These are phyloP conservation scores for Madurella fahalii DNA, from an alignment of 2,329 filamentous ascomycete species.

Conservation along the genomic window DNA sequence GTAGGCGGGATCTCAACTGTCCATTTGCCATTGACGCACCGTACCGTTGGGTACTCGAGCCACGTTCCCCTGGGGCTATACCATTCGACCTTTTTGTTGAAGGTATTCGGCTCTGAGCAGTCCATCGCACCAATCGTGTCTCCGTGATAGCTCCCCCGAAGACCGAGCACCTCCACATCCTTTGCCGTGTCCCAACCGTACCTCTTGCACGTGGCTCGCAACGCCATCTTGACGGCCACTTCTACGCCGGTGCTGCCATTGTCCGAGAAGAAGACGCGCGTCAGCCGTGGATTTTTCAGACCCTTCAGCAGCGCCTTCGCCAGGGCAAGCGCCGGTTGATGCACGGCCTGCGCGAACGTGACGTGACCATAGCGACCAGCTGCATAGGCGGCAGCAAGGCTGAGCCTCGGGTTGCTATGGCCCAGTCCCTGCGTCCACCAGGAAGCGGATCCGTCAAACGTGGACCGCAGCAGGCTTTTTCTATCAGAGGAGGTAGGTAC, in stretches of 20 bases:
- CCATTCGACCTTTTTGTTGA: slow-evolving; percentile 83
- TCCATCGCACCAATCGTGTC: slow-evolving; percentile 90
- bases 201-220: slow-evolving; percentile 62
- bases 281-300: slow-evolving; percentile 60
- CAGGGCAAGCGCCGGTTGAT: slow-evolving; percentile 68
- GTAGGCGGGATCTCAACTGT: slow-evolving; percentile 52
- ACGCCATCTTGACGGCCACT: slow-evolving; percentile 79
- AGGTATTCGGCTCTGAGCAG: slow-evolving; percentile 70
- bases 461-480: slow-evolving; percentile 49
- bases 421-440: slow-evolving; percentile 91
- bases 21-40: slow-evolving; percentile 65
- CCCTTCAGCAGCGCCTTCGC: slow-evolving; percentile 59
- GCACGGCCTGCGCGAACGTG: slow-evolving; percentile 79
- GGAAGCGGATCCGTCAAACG: slow-evolving; percentile 78
- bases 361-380: slow-evolving; percentile 82
- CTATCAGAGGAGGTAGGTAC: too few relatives aligned
- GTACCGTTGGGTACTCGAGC: slow-evolving; percentile 74
- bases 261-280: slow-evolving; percentile 75
- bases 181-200: slow-evolving; percentile 61
- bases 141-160: slow-evolving; percentile 79
- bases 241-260: slow-evolving; percentile 81
- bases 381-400: slow-evolving; percentile 73
- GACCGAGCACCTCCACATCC: slow-evolving; percentile 64
- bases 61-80: slow-evolving; percentile 74
- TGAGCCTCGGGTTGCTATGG: slow-evolving; percentile 68